Conservation (phyloP, 2,329 filamentous ascomycete species). For the Fusarium bactridioides region DNA sequence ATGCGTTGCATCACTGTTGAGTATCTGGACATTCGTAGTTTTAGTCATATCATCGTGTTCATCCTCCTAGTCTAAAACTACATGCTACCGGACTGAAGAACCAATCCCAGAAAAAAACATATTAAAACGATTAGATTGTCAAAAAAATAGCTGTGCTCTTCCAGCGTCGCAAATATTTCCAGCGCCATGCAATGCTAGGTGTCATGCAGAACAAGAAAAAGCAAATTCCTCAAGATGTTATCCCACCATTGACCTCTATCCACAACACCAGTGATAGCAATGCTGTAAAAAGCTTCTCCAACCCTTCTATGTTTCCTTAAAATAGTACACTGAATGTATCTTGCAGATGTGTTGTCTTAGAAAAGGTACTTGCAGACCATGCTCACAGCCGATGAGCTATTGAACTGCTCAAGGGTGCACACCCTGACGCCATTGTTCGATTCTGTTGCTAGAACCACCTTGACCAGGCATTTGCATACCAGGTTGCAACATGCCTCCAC, state of each 20-base stretch:
- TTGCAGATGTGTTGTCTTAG: not conserved
- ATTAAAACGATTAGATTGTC: slow-evolving; percentile 23
- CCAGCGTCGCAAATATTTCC: slow-evolving; percentile 21
- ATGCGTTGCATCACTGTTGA: not conserved
- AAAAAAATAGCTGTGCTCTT: slow-evolving; percentile 21
- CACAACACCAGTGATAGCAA: slow-evolving; percentile 19
- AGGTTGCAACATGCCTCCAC: slow-evolving; percentile 40
- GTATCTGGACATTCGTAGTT: not conserved
- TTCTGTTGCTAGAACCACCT: slow-evolving; percentile 46
- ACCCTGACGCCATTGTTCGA: slow-evolving; percentile 55
- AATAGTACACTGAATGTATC: slow-evolving; percentile 15
- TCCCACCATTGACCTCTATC: slow-evolving; percentile 19
- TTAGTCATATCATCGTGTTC: slow-evolving; percentile 15
- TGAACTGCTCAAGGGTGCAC: slow-evolving; percentile 44
- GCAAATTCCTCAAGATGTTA: not conserved
- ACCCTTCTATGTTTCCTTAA: slow-evolving; percentile 3
- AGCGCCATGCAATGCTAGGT: slow-evolving; percentile 42
- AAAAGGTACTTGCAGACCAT: not conserved
- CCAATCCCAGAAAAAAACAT: not conserved
- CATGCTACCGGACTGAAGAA: not conserved
- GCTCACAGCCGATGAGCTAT: not conserved
- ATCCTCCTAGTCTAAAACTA: slow-evolving; percentile 8
- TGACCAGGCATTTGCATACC: slow-evolving; percentile 42
- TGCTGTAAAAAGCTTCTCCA: not conserved
- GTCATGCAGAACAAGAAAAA: slow-evolving; percentile 28